These are phyloP conservation scores for Verticillium tricorpus DNA, from an alignment of 2,329 filamentous ascomycete genomes.

Conservation along the genomic window DNA sequence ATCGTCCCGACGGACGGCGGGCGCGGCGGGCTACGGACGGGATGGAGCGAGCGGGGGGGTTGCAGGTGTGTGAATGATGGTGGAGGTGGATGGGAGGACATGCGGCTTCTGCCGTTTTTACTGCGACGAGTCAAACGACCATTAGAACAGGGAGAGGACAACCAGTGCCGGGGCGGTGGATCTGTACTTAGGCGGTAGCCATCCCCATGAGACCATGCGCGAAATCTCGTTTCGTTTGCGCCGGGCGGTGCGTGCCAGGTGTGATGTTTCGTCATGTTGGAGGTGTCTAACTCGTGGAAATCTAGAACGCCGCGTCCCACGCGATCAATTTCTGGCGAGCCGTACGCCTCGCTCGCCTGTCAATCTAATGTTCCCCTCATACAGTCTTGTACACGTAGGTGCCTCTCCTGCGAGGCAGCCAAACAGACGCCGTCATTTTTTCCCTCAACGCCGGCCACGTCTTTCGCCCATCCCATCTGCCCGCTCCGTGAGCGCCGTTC, in stretches of 20 bases:
- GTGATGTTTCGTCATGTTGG: background rate
- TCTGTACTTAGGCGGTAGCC: constrained; percentile 3
- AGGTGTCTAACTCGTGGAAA: background rate
- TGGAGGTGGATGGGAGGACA: background rate
- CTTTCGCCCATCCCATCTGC: constrained; percentile 10
- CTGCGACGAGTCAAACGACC: constrained; percentile 3
- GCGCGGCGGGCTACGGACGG: background rate
- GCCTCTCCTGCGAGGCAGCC: constrained; percentile 1
- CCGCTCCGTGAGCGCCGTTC: constrained; percentile 8
- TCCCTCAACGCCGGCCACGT: constrained; percentile 9
- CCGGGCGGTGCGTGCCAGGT: background rate
- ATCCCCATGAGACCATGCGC: background rate
- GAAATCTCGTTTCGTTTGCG: background rate
- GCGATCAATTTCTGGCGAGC: background rate
- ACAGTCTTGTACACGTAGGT: constrained; percentile 4
- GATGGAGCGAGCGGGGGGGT: no score
- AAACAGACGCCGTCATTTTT: constrained; percentile 1
- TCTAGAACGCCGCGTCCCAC: background rate
- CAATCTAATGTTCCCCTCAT: background rate
- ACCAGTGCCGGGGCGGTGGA: constrained; percentile 6
- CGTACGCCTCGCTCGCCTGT: background rate
- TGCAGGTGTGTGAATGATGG: background rate
- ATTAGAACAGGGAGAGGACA: constrained; percentile 1
- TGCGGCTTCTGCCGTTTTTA: background rate
- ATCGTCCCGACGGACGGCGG: constrained; percentile 2